Base-by-base conservation (phyloP, 371 early-diverging fungal genomes). In the Mucor plumbeus region DNA sequence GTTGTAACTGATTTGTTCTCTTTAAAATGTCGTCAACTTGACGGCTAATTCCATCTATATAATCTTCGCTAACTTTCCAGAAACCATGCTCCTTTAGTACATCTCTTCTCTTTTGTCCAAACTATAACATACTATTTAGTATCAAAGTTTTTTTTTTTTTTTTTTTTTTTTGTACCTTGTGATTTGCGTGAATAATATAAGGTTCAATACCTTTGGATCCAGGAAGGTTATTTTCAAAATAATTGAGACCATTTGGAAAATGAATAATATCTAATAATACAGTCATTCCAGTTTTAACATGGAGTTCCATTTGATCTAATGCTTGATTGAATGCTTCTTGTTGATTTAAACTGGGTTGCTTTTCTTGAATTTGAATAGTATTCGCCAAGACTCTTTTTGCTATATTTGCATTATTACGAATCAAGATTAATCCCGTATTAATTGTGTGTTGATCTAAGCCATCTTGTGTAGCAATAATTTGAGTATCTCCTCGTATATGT, bases 281-380 rank as follows among this genome's bases (percentile, higher is more conserved):
- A 5, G 56, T 17, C 63, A 71, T 66, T 15, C 74, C 71, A 5
- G 68, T 50, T 17, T 67, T 74, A 0, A 71, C 56, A 57, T 74
- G 36, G 5, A 74, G 35, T 1, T 59, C 61, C 15, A 57, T 13
- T 14, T 71, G 61, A n/a, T 36, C 19, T 14, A 74, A n/a, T 8
- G 71, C 71, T 10, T 43, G 9, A 60, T 67, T 67, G 36, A 74
- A 67, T 15, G 67, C 71, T 44, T 74, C 58, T 34, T 71, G 68
- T 8, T 71, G 64, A 14, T 35, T 57, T 5, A 66, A 13, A 5
- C 26, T 3, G 19, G 43, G 61, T 0, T 62, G 19, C 10, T 14
- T 5, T 8, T 67, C 53, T 55, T 71, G 74, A 10, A 67, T 74
- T 10, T 61, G 64, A 21, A 71, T 17, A 0, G 58, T 48, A 13